These are phyloP conservation scores for Eutreptiella sp. DNA, from an alignment of 208 protist species.

Conservation along the genomic window DNA sequence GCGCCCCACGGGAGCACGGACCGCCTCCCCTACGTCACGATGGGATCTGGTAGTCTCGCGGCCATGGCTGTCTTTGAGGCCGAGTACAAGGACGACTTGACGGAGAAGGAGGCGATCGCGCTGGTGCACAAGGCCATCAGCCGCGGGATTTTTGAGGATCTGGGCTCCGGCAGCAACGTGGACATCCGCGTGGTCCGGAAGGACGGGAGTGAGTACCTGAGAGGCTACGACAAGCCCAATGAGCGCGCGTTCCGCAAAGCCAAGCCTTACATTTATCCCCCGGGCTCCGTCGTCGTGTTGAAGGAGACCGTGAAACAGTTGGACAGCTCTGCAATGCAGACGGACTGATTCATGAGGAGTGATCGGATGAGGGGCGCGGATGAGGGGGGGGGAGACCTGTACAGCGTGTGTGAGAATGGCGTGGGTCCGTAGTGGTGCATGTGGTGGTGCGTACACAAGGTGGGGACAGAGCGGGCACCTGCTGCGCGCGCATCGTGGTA, in stretches of 20 bases:
- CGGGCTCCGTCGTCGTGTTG: no score
- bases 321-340: no score
- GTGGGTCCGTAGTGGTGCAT: no score
- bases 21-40: constrained; percentile 96
- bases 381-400: no score
- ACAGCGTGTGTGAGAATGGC: no score
- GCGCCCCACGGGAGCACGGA: constrained; percentile 96
- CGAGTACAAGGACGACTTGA: constrained; percentile 86
- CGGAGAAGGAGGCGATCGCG: constrained; percentile 90
- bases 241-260: constrained; percentile 37
- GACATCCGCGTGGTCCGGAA: constrained; percentile 94
- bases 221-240: constrained; percentile 50
- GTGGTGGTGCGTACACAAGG: no score
- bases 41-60: constrained; percentile 98
- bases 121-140: constrained; percentile 93
- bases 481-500: no score
- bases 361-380: no score
- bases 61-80: constrained; percentile 98
- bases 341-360: no score
- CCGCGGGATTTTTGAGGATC: constrained; percentile 99
- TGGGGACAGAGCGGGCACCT: no score
- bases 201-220: constrained; percentile 35
- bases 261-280: no score
- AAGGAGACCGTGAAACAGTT: no score
- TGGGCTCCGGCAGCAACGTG: constrained; percentile 98